Percentiles rank a stretch among this genome's conserved stretches.
These are phyloP conservation scores for Camellia japonica DNA, from an alignment of 148 eudicot genomes.

Conservation along the genomic window DNA sequence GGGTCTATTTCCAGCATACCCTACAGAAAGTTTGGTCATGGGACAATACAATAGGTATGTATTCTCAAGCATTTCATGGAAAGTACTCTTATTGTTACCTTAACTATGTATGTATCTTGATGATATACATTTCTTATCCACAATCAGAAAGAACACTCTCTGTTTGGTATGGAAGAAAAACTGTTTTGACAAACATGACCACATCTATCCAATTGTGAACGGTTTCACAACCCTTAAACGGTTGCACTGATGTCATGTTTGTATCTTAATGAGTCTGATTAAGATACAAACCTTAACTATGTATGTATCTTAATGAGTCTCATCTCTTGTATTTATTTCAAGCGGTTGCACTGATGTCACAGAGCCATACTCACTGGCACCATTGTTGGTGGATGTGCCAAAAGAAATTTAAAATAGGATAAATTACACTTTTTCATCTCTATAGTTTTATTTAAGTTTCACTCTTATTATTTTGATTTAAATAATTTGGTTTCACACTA, in stretches of 20 bases:
- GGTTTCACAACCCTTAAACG: neutral
- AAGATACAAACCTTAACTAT: too few species aligned
- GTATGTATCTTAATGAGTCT: neutral
- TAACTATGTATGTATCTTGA: too few species aligned
- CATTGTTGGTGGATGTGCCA: neutral
- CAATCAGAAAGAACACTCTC: neutral
- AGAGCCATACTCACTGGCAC: neutral
- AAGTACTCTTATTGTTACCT: neutral
- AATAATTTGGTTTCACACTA: too few species aligned
- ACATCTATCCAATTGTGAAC: neutral
- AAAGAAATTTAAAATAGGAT: neutral
- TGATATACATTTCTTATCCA: neutral
- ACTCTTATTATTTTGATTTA: too few species aligned
- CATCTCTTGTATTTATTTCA: neutral
- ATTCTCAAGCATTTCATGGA: neutral
- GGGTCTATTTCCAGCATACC: neutral
- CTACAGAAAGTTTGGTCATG: neutral
- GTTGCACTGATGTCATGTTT: too few species aligned
- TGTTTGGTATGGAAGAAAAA: neutral
- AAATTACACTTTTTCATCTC: too few species aligned
- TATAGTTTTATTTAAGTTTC: too few species aligned
- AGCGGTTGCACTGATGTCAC: neutral
- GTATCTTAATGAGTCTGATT: too few species aligned
- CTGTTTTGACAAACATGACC: neutral
- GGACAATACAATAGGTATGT: neutral